Evolutionary conservation across 169 alveolate species (phyloP).

Genomic region (Babesia caballi): DNA sequence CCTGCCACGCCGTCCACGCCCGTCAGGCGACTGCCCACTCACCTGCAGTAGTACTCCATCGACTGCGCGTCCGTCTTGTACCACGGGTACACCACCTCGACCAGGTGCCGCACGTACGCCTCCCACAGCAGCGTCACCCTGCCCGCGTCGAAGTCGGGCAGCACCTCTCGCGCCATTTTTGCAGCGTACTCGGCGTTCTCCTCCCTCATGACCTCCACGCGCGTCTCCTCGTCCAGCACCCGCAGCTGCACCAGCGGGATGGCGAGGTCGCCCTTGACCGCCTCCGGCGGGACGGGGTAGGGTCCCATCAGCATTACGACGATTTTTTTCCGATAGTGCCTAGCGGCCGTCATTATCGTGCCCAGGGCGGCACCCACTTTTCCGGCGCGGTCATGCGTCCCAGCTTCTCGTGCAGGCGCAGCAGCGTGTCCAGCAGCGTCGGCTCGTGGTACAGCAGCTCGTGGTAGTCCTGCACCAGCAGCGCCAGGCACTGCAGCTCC

Average conservation of each 20-base stretch:
- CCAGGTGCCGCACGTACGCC: slow-evolving; percentile 18
- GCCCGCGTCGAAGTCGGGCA: background rate
- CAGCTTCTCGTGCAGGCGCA: slow-evolving; percentile 33
- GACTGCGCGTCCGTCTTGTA: slow-evolving; percentile 17
- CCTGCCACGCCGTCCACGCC: background rate
- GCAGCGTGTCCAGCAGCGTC: slow-evolving; percentile 8
- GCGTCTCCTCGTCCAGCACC: background rate
- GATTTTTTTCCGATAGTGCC: slow-evolving; percentile 2
- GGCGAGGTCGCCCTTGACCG: background rate
- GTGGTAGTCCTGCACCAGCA: slow-evolving; percentile 38
- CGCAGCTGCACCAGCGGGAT: slow-evolving; percentile 15
- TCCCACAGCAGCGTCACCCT: slow-evolving; percentile 1
- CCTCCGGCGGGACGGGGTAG: slow-evolving; percentile 35
- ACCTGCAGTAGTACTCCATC: slow-evolving; percentile 40
- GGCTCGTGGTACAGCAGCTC: slow-evolving; percentile 40
- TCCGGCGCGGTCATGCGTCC: background rate
- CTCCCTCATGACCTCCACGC: background rate
- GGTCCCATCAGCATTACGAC: slow-evolving; percentile 29
- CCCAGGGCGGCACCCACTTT: background rate
- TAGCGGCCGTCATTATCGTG: background rate
- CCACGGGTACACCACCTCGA: slow-evolving; percentile 39
- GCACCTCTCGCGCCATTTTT: background rate
- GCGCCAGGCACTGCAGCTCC: background rate
- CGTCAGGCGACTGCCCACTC: background rate
- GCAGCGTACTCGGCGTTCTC: background rate